Evolutionary conservation across 768 basidiomycete species (phyloP).

Genomic region (Lactifluus subvellereus): DNA sequence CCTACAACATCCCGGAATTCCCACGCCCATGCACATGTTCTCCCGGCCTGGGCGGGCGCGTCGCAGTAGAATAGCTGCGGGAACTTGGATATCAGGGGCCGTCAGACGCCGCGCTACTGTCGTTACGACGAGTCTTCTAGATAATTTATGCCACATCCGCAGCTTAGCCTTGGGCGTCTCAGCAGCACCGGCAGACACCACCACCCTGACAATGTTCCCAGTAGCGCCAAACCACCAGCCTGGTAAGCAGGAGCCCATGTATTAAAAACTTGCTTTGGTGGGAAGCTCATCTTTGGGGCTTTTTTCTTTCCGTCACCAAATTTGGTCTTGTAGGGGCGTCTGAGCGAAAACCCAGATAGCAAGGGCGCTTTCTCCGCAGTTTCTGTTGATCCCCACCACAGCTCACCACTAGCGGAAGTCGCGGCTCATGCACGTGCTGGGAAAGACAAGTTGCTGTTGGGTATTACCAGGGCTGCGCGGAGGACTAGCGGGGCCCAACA

Average conservation of each 20-base stretch:
- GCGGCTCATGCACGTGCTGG: neutral
- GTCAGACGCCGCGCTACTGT: neutral
- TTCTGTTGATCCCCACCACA: conserved; percentile 2
- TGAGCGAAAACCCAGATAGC: conserved; percentile 3
- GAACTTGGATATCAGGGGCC: neutral
- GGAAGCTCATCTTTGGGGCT: conserved; percentile 2
- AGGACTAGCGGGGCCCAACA: conserved; percentile 14
- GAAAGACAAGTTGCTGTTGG: neutral
- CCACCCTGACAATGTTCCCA: neutral
- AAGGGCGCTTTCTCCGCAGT: neutral
- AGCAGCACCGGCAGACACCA: neutral
- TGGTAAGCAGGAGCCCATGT: neutral
- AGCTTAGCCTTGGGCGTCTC: conserved; percentile 8
- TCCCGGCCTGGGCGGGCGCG: neutral
- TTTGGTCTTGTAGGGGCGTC: conserved; percentile 5
- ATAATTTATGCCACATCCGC: conserved; percentile 1
- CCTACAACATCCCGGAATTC: neutral
- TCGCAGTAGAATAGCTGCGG: neutral
- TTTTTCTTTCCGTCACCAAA: conserved; percentile 18
- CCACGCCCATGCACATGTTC: neutral
- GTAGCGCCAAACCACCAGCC: neutral
- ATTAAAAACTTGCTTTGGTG: conserved; percentile 12
- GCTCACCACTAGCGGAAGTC: neutral
- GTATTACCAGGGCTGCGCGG: conserved; percentile 3
- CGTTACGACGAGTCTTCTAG: neutral